phyloP scores from a whole-genome alignment of 2,329 filamentous ascomycete species.

The Dothideomycetes sp. region DNA sequence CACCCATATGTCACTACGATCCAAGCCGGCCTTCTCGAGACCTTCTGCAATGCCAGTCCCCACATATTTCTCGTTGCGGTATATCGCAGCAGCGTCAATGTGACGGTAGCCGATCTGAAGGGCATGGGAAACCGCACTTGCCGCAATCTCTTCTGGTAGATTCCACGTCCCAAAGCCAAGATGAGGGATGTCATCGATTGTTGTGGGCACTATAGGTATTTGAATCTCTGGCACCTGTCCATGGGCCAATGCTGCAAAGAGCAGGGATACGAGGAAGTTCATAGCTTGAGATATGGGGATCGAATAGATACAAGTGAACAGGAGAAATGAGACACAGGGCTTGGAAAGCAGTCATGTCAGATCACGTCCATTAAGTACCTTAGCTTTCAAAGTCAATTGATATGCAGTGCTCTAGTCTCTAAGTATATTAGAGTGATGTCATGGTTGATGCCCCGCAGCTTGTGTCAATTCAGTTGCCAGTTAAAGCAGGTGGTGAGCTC shows the following conservation, averaged over 20 bases:
- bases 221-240: constrained; percentile 12
- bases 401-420: no score
- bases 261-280: constrained; percentile 13
- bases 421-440: background rate
- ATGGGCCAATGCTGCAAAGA: constrained; percentile 14
- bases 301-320: no score
- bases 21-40: constrained; percentile 19
- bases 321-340: no score
- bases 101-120: constrained; percentile 42
- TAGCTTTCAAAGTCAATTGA: no score
- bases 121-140: constrained; percentile 25
- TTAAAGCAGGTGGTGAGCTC: no score
- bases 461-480: background rate
- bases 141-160: constrained; percentile 22
- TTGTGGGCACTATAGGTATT: constrained; percentile 14
- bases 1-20: constrained; percentile 26
- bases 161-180: constrained; percentile 30
- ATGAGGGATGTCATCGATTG: constrained; percentile 19
- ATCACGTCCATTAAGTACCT: no score
- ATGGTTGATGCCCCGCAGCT: background rate
- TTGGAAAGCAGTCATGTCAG: no score
- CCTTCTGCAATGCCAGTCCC: constrained; percentile 30
- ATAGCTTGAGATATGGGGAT: no score
- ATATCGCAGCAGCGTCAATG: constrained; percentile 38
- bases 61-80: constrained; percentile 33